Base-by-base conservation (phyloP, 2,329 filamentous ascomycete species). In the Ceratocystis smalleyi region DNA sequence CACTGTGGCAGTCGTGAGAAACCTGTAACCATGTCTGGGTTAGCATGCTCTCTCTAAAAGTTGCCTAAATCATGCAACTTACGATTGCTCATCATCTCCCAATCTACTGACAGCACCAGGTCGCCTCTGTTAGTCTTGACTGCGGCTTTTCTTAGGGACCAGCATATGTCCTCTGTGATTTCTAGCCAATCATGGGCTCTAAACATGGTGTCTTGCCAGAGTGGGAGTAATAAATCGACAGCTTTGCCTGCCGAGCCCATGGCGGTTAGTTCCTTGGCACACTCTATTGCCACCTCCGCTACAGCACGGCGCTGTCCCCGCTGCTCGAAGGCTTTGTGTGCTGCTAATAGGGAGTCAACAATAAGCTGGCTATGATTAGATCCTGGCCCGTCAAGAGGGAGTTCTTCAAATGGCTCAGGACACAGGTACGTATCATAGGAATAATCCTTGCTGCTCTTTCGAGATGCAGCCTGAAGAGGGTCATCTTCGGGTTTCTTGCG, bases 361-460 rank as follows among this genome's bases (percentile, higher is more conserved):
- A 86, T 81, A 27, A 84, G 70, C 65, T 77, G 74, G 1, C 78
- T 74, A 70, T 86, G 83, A 66, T 84, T 77, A 51, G 82, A 75
- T 0, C 81, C 81, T 4, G 71, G 68, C 3, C 78, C 77, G 22
- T 74, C 71, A 15, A 84, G 68, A 60, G 27, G 30, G 43, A 77
- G 78, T 69, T 86, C 83, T 67, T 84, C 77, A 67, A 83, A 76
- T 1, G 84, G 84, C 47, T 83, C 79, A 12, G 82, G 83, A 64
- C 83, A 86, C 74, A 87, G 78, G 71, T 86, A 87, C 1, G 81
- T 83, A 70, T 87, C 84, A 67, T 86, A 85, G 1, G 76, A 76
- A 67, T 83, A 83, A 0, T 78, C 76, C 62, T 79, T 81, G 24
- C 51, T 40, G 68, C 75, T 77, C 8, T 77, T 75, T 6, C 76